Percentiles rank a stretch among this genome's conserved stretches.
Conservation (phyloP, 768 basidiomycete genomes). For the Suillus spraguei region DNA sequence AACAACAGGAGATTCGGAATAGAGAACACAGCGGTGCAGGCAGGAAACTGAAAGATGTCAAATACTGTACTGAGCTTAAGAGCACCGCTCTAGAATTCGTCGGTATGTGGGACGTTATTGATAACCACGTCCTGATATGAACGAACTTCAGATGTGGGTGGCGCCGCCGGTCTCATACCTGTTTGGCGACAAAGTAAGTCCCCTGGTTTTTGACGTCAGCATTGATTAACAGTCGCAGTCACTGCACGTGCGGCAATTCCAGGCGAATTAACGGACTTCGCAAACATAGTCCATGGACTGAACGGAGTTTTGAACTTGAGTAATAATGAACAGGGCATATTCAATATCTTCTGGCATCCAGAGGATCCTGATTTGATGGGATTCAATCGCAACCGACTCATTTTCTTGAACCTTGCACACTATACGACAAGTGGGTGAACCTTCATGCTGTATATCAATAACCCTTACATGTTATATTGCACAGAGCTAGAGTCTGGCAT, state of each 20-base stretch:
- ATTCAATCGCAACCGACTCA: conserved; percentile 19
- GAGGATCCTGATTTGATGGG: conserved; percentile 18
- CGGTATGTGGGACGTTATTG: conserved; percentile 9
- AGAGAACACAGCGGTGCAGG: conserved; percentile 10
- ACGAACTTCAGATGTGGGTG: background rate
- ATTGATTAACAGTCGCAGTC: background rate
- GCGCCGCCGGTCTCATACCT: background rate
- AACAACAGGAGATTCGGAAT: conserved; percentile 7
- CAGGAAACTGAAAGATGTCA: conserved; percentile 17
- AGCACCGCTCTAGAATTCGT: conserved; percentile 4
- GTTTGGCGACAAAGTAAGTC: conserved; percentile 7
- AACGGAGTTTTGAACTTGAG: conserved; percentile 10
- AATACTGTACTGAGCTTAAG: conserved; percentile 16
- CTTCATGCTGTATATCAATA: background rate
- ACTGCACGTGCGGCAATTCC: background rate
- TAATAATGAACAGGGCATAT: background rate
- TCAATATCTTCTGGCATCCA: conserved; percentile 19
- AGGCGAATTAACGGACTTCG: conserved; percentile 9
- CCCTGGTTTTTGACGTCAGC: background rate
- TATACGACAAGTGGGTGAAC: conserved; percentile 13
- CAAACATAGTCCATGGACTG: conserved; percentile 12
- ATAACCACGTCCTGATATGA: background rate
- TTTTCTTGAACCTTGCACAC: conserved; percentile 21
- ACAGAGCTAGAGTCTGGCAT: background rate
- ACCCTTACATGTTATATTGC: background rate